A percentile compares a stretch with the other conserved stretches of the same genome.
Conservation (phyloP, 2,329 filamentous ascomycete species). For the Diaporthe amygdali region DNA sequence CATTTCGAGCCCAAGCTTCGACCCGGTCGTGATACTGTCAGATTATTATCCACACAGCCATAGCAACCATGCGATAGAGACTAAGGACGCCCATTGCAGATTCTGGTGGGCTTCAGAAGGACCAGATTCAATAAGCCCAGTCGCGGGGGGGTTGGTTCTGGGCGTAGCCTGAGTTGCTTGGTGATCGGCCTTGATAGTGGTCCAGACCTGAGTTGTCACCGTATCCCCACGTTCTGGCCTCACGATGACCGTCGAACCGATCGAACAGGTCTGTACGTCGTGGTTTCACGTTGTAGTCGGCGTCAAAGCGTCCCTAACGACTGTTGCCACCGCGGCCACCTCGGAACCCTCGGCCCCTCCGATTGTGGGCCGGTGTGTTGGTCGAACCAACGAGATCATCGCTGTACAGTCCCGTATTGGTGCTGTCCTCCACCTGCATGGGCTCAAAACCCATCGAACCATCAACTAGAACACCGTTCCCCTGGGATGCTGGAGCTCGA, state of each 20-base stretch:
- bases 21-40: neutral
- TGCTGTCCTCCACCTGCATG: conserved; percentile 43
- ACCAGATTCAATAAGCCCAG: neutral
- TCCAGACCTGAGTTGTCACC: neutral
- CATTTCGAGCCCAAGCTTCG: neutral
- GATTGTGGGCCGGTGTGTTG: conserved; percentile 8
- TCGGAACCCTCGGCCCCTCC: conserved; percentile 22
- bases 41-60: neutral
- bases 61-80: neutral
- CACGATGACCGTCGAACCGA: neutral
- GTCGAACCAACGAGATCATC: conserved; percentile 46
- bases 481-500: conserved; percentile 33
- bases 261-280: neutral
- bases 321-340: conserved; percentile 24
- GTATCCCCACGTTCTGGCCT: neutral
- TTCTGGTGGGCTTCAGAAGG: neutral
- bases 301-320: conserved; percentile 22
- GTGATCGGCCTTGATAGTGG: neutral
- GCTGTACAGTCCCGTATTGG: conserved; percentile 53
- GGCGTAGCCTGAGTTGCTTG: neutral
- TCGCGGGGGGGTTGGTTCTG: neutral
- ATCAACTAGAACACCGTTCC: conserved; percentile 53
- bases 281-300: neutral
- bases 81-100: neutral
- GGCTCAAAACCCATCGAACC: conserved; percentile 58